Conservation (phyloP, 805 yeast genomes). For the Lipomyces lipofer region DNA sequence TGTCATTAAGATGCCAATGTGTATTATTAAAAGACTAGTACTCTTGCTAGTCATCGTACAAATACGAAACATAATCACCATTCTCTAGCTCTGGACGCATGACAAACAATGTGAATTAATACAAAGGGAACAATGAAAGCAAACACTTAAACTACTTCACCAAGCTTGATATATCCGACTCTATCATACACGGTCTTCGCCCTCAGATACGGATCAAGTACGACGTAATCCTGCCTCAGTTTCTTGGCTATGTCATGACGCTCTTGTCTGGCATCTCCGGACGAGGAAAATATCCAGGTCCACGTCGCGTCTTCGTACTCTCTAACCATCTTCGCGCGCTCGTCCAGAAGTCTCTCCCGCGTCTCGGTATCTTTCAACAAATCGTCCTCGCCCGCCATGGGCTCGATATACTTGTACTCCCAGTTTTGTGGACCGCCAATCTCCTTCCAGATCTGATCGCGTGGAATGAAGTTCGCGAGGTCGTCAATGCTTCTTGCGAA, state of each 20-base stretch:
- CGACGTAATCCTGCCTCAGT: constrained; percentile 63
- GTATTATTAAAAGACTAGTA: too few species aligned
- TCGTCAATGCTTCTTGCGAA: constrained; percentile 76
- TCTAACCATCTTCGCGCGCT: constrained; percentile 57
- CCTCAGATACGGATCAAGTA: constrained; percentile 79
- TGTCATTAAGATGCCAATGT: too few species aligned
- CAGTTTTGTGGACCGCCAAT: constrained; percentile 72
- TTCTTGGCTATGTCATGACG: constrained; percentile 49
- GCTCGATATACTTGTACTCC: constrained; percentile 61
- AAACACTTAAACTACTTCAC: too few species aligned
- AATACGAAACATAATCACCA: too few species aligned
- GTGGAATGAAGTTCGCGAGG: constrained; percentile 59
- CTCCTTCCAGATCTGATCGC: constrained; percentile 60
- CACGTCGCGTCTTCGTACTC: constrained; percentile 65
- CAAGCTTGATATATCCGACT: constrained; percentile 47
- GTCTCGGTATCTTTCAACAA: constrained; percentile 48
- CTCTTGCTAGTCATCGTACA: too few species aligned
- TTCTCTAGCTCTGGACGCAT: too few species aligned
- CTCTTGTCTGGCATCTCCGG: constrained; percentile 50
- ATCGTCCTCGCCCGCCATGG: constrained; percentile 60
- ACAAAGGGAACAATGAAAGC: too few species aligned
- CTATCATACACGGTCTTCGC: constrained; percentile 79
- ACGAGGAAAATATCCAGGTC: constrained; percentile 65
- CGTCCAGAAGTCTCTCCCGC: constrained; percentile 47
- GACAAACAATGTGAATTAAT: too few species aligned